phyloP scores from a whole-genome alignment of 495 filamentous ascomycete species.

The Lasiosphaeris hirsuta region DNA sequence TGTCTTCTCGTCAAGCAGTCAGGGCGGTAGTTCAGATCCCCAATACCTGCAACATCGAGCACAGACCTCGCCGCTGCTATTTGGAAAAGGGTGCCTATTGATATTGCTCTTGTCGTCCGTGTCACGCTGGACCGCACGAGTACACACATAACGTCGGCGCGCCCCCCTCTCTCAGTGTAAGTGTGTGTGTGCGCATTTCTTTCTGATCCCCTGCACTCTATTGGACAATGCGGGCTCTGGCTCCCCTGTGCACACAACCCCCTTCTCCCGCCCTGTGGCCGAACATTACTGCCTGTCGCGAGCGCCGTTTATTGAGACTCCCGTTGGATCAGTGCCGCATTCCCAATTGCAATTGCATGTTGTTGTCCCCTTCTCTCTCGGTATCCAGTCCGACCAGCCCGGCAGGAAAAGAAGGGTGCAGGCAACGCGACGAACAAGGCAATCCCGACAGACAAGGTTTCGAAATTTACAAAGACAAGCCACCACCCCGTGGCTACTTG shows the following conservation, averaged over 20 bases:
- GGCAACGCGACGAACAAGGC: not conserved
- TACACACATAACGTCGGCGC: not conserved
- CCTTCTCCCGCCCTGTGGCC: not conserved
- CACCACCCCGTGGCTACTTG: slow-evolving; percentile 6
- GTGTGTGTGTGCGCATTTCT: slow-evolving; percentile 5
- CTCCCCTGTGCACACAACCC: not conserved
- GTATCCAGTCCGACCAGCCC: slow-evolving; percentile 7
- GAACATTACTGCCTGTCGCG: not conserved
- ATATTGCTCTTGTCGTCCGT: slow-evolving; percentile 1
- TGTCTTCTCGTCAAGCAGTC: not conserved
- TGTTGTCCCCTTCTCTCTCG: not conserved
- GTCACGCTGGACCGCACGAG: not conserved
- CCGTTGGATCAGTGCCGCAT: slow-evolving; percentile 10
- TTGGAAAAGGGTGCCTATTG: not conserved
- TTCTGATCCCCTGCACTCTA: slow-evolving; percentile 1
- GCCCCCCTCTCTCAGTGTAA: not conserved
- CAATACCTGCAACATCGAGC: not conserved
- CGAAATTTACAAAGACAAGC: slow-evolving; percentile 9
- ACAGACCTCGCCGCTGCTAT: slow-evolving; percentile 1
- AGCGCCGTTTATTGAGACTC: not conserved
- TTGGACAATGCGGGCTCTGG: slow-evolving; percentile 13
- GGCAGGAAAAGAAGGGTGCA: not conserved
- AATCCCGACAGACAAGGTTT: slow-evolving; percentile 7
- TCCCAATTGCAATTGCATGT: slow-evolving; percentile 1
- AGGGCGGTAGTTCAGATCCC: not conserved